Percentiles rank a stretch among this genome's conserved stretches.
These are phyloP conservation scores for Phytomonas sp. DNA, from an alignment of 208 protist genomes.

Conservation along the genomic window DNA sequence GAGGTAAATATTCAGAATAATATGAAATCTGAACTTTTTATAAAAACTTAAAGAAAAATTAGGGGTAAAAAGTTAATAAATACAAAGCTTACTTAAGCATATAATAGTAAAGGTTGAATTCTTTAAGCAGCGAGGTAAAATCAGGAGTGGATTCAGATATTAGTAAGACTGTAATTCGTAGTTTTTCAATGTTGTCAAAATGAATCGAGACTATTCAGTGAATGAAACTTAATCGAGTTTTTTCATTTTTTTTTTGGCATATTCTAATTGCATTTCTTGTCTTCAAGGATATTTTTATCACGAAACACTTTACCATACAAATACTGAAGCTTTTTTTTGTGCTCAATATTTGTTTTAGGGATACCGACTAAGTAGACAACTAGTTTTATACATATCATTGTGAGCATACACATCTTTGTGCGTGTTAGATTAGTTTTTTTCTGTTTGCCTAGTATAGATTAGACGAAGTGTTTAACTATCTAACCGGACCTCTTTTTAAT, in stretches of 20 bases:
- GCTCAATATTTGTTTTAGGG: neutral
- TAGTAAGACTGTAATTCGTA: too few relatives aligned
- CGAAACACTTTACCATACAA: neutral
- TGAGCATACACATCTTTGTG: neutral
- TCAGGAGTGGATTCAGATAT: too few relatives aligned
- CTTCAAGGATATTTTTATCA: neutral
- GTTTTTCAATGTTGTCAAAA: too few relatives aligned
- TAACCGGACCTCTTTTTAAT: neutral
- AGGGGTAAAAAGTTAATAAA: neutral
- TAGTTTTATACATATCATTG: neutral
- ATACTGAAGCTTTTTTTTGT: neutral
- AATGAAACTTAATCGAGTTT: too few relatives aligned
- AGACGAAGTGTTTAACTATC: neutral
- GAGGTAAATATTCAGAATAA: neutral
- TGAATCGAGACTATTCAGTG: too few relatives aligned
- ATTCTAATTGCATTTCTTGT: too few relatives aligned
- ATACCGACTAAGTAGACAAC: neutral
- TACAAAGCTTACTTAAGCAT: neutral
- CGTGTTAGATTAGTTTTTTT: neutral
- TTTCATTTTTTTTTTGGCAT: neutral
- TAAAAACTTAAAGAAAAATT: neutral
- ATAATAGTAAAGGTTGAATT: neutral
- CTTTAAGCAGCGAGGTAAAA: neutral
- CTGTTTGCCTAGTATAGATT: neutral
- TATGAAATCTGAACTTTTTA: neutral